Base-by-base conservation (phyloP, 805 yeast species). In the Brettanomyces nanus region DNA sequence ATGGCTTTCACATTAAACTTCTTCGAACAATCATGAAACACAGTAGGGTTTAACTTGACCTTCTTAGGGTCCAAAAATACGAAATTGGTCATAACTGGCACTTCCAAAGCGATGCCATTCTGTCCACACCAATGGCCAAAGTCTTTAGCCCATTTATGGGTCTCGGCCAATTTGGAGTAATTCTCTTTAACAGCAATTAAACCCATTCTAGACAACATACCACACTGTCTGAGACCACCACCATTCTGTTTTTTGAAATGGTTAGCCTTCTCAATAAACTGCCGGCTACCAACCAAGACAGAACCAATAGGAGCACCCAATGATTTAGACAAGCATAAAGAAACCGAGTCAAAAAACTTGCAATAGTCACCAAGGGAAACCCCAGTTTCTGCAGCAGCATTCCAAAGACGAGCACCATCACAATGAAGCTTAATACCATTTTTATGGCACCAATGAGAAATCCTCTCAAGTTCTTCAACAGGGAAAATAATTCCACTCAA, bases 341-440 rank as follows among this genome's bases (percentile, higher is more conserved):
- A 85, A 34, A 89, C 84, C n/a, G 92, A 77, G 60, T 87, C 97
- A 56, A 87, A 87, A 44, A 77, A 64, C 44, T 71, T 66, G 47
- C 94, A 83, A 58, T 79, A 86, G 51, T 85, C 85, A 15, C 59
- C 61, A 43, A 87, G 61, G 14, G 85, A 62, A 27, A 83, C 66
- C 19, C 83, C 86, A 7, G 85, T 75, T 20, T 72, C 89, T 10
- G 72, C 82, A 29, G 77, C 66, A n/a, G 96, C 96, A 57, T 84
- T 85, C 89, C 94, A 87, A 36, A 89, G 62, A 50, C 97, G 73
- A n/a, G 97, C 97, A 45, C 97, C 97, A 57, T 89, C 97, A 50
- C 87, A 75, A 53, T 90, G 97, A 47, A 87, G 58, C 39, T 65
- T 69, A 39, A 85, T 61, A 38, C 66, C 68, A 47, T 78, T 68